phyloP scores from a whole-genome alignment of 2,329 filamentous ascomycete species.

The Raffaelea arxii region DNA sequence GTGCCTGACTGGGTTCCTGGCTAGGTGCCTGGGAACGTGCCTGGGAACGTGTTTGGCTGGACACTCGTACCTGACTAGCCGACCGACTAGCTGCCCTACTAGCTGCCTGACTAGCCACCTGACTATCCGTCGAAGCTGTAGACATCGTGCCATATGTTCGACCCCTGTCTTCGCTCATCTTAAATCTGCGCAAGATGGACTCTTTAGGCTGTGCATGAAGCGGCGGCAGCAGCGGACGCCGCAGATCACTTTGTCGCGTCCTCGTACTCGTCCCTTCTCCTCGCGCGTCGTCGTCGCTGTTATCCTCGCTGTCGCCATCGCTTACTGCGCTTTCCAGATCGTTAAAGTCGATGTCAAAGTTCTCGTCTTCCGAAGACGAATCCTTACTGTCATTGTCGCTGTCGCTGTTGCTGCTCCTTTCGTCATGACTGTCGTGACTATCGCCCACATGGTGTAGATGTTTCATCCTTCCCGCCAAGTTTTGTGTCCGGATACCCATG shows the following conservation, averaged over 20 bases:
- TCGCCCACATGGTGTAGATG: slow-evolving; percentile 27
- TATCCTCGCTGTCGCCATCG: neutral
- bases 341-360: slow-evolving; percentile 23
- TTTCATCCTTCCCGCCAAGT: slow-evolving; percentile 49
- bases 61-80: too few species aligned
- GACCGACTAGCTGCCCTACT: too few species aligned
- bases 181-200: too few species aligned
- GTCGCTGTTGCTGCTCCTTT: slow-evolving; percentile 16
- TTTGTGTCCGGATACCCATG: slow-evolving; percentile 67
- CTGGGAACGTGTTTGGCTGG: too few species aligned
- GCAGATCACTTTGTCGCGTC: slow-evolving; percentile 18
- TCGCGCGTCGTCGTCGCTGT: slow-evolving; percentile 24
- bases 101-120: too few species aligned
- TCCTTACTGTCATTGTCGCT: slow-evolving; percentile 16
- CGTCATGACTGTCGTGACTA: slow-evolving; percentile 17
- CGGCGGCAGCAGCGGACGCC: slow-evolving; percentile 11
- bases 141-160: too few species aligned
- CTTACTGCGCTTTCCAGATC: slow-evolving; percentile 25
- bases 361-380: slow-evolving; percentile 12
- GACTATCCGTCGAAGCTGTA: too few species aligned
- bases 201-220: too few species aligned
- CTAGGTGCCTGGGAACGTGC: too few species aligned
- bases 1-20: too few species aligned
- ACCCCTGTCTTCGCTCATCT: too few species aligned
- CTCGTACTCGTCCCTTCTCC: slow-evolving; percentile 8